These are phyloP conservation scores for Talaromyces trachyspermus DNA, from an alignment of 495 filamentous ascomycete species.

Conservation along the genomic window DNA sequence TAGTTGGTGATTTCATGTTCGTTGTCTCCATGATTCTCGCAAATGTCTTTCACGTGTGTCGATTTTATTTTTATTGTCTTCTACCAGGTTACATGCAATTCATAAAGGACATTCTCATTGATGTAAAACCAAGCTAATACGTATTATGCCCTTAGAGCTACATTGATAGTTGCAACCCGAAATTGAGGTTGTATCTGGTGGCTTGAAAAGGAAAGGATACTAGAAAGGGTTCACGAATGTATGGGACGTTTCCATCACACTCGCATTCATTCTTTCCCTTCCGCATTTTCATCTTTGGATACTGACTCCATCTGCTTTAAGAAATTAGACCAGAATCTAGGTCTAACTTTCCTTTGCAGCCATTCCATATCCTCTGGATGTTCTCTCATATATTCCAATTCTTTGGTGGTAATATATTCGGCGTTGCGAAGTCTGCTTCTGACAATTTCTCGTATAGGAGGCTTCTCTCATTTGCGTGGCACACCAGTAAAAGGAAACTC, in stretches of 20 bases:
- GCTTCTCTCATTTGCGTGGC: not conserved
- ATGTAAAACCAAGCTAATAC: too few relatives aligned
- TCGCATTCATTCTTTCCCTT: not conserved
- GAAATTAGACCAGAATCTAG: slow-evolving; percentile 8
- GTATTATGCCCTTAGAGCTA: too few relatives aligned
- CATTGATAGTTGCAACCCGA: too few relatives aligned
- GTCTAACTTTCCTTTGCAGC: slow-evolving; percentile 4
- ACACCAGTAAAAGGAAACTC: slow-evolving; percentile 4
- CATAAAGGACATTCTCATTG: too few relatives aligned
- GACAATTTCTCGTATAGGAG: slow-evolving; percentile 1
- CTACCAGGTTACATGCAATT: too few relatives aligned
- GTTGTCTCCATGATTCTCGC: too few relatives aligned
- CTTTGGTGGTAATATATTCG: not conserved
- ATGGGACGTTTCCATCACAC: not conserved
- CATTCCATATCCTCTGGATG: slow-evolving; percentile 7
- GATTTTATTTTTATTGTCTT: too few relatives aligned
- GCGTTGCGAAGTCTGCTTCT: not conserved
- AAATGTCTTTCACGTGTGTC: too few relatives aligned
- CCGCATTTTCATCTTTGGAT: not conserved
- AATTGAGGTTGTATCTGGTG: too few relatives aligned
- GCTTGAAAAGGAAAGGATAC: too few relatives aligned
- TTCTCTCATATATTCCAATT: slow-evolving; percentile 5
- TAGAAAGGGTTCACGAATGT: too few relatives aligned
- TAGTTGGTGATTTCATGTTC: too few relatives aligned
- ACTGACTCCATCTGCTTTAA: slow-evolving; percentile 3